These are phyloP conservation scores for Colletotrichum godetiae DNA, from an alignment of 2,329 filamentous ascomycete genomes.

Conservation along the genomic window DNA sequence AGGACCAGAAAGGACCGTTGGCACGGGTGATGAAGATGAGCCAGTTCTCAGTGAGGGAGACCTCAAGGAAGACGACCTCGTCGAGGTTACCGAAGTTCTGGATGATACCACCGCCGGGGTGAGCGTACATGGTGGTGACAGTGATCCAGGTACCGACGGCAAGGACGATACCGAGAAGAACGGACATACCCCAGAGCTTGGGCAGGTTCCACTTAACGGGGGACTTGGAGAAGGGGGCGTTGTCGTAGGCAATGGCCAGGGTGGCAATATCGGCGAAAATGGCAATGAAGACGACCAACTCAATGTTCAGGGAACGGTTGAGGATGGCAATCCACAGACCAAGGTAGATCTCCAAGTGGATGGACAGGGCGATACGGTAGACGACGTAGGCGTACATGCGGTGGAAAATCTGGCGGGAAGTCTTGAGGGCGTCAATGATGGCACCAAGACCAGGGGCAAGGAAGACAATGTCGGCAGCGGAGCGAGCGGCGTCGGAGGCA, in stretches of 20 bases:
- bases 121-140: slow-evolving; percentile 83
- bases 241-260: slow-evolving; percentile 92
- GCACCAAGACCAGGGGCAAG: slow-evolving; percentile 90
- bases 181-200: slow-evolving; percentile 93
- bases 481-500: slow-evolving; percentile 89
- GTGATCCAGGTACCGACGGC: slow-evolving; percentile 90
- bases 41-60: slow-evolving; percentile 94
- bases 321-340: slow-evolving; percentile 92
- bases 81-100: slow-evolving; percentile 89
- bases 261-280: slow-evolving; percentile 96
- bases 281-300: slow-evolving; percentile 92
- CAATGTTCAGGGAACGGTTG: slow-evolving; percentile 85
- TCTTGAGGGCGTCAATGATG: slow-evolving; percentile 93
- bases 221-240: slow-evolving; percentile 60
- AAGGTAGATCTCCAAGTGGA: slow-evolving; percentile 92
- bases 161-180: slow-evolving; percentile 83
- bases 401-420: slow-evolving; percentile 94
- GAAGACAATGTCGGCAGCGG: slow-evolving; percentile 94
- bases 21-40: slow-evolving; percentile 96
- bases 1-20: slow-evolving; percentile 93
- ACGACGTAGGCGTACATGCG: slow-evolving; percentile 97
- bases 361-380: slow-evolving; percentile 91
- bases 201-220: slow-evolving; percentile 95
- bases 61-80: slow-evolving; percentile 87
- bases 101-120: slow-evolving; percentile 82